Base-by-base conservation (phyloP, 306 rosid genomes). In the Calophaca sinica region DNA sequence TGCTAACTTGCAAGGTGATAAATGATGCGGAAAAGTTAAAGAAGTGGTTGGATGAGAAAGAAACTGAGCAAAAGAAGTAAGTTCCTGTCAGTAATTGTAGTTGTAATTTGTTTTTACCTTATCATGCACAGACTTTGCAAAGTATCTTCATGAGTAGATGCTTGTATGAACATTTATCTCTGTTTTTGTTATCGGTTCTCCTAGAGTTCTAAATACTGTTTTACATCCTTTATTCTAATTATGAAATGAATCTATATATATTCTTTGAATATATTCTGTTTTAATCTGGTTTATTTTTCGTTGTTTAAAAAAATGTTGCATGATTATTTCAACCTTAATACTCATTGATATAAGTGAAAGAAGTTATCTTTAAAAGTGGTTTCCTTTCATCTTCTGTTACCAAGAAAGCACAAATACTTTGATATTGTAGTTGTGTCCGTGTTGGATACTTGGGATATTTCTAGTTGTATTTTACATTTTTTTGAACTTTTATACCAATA, bases 41-140 rank as follows among this genome's bases (percentile, higher is more conserved):
- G 87, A 77, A 49, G 20, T 94, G 97, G 99, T 80, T 92, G 88
- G 85, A 86, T 57, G 89, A 88, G 76, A 90, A 90, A 86, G 96
- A 92, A 70, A 83, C 87, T 62, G 97, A 90, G 81, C 99, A 92
- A 81, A 86, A 83, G 66, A 89, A 84, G 99, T 94, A 81, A 84
- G 96, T 85, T 66, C 42, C 70, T 79, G 60, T 57, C 49, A 46
- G 36, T 68, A 12, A 28, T 60, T 70, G 48, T 13, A 28, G 10
- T 26, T 48, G 33, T 28, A 26, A 11, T 41, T 38, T 35, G 11
- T 49, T 55, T 48, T 32, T 63, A 29, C 26, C 12, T 57, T 67
- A 46, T 62, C 33, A 20, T 67, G 58, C 41, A 2, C 58, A 41
- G 31, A 76, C 38, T 63, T 46, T 62, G 45, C 81, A 6, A 41